Percentiles rank a stretch among this genome's conserved stretches.
These are phyloP conservation scores for Corymbia calophylla DNA, from an alignment of 441 rosid species.

Conservation along the genomic window DNA sequence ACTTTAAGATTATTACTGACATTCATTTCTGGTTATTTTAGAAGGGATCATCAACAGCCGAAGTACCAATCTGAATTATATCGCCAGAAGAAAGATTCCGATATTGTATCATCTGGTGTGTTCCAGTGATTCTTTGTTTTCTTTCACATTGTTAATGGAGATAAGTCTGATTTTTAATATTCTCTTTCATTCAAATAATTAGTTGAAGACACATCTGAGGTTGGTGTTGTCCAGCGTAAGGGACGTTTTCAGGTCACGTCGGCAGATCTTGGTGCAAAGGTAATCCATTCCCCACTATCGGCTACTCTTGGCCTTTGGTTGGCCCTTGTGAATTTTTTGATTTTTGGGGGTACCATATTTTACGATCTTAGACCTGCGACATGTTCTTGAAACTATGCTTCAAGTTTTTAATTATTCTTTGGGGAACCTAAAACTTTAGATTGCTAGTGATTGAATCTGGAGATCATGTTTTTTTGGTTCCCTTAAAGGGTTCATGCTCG, in stretches of 20 bases:
- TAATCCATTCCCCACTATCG: slow-evolving; percentile 10
- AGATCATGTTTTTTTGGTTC: background rate
- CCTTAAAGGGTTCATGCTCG: background rate
- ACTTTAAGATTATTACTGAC: background rate
- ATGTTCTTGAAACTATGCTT: background rate
- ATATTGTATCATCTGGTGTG: slow-evolving; percentile 51
- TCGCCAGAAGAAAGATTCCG: slow-evolving; percentile 60
- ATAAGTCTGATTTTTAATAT: background rate
- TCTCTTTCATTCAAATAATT: slow-evolving; percentile 9
- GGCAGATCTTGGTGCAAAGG: slow-evolving; percentile 87
- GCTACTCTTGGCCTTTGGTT: background rate
- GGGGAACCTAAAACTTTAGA: background rate
- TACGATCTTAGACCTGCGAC: background rate
- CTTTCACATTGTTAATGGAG: background rate
- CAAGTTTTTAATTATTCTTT: background rate
- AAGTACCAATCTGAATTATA: slow-evolving; percentile 48
- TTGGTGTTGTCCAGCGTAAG: slow-evolving; percentile 69
- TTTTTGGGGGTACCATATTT: background rate
- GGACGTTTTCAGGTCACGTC: slow-evolving; percentile 94
- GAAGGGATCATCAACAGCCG: slow-evolving; percentile 59
- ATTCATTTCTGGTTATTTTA: background rate
- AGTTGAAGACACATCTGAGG: slow-evolving; percentile 73
- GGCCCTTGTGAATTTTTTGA: background rate
- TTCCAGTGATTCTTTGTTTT: background rate
- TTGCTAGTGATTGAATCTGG: background rate